A percentile compares a stretch with the other conserved stretches of the same genome.
Evolutionary conservation across 805 yeast species (phyloP).

Genomic region (Yarrowia deformans): DNA sequence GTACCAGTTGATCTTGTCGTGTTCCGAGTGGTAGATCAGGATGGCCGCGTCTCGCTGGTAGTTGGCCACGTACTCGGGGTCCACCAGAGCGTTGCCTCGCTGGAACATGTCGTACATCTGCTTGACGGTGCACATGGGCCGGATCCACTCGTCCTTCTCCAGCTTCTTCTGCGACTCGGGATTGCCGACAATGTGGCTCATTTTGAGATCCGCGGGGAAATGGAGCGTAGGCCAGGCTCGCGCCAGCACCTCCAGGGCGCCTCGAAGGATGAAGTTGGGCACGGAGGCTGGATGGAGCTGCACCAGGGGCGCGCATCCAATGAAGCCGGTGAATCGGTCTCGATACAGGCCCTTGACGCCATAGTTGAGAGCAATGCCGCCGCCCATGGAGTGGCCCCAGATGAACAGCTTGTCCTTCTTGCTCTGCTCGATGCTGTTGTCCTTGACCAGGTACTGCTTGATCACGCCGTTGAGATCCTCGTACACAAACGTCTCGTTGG

Average conservation of each 20-base stretch:
- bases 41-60: slow-evolving; percentile 21
- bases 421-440: slow-evolving; percentile 19
- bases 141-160: slow-evolving; percentile 47
- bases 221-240: slow-evolving; percentile 47
- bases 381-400: slow-evolving; percentile 54
- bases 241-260: slow-evolving; percentile 46
- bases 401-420: slow-evolving; percentile 44
- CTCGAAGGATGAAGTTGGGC: slow-evolving; percentile 45
- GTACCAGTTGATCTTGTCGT: slow-evolving; percentile 38
- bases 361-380: slow-evolving; percentile 51
- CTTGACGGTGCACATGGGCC: slow-evolving; percentile 47
- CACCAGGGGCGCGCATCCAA: slow-evolving; percentile 51
- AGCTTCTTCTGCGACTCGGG: slow-evolving; percentile 43
- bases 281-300: slow-evolving; percentile 44
- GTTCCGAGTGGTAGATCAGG: slow-evolving; percentile 29
- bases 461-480: slow-evolving; percentile 50
- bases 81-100: slow-evolving; percentile 50
- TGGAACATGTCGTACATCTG: slow-evolving; percentile 49
- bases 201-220: slow-evolving; percentile 44
- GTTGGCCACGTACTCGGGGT: slow-evolving; percentile 45
- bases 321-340: slow-evolving; percentile 49
- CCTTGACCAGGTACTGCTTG: slow-evolving; percentile 38
- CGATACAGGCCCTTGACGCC: slow-evolving; percentile 50
- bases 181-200: slow-evolving; percentile 48
- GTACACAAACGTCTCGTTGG: slow-evolving; percentile 49